Percentiles rank a stretch among this genome's conserved stretches.
phyloP scores from a whole-genome alignment of 1,139 yeast species.

The Kodamaea anthophila region DNA sequence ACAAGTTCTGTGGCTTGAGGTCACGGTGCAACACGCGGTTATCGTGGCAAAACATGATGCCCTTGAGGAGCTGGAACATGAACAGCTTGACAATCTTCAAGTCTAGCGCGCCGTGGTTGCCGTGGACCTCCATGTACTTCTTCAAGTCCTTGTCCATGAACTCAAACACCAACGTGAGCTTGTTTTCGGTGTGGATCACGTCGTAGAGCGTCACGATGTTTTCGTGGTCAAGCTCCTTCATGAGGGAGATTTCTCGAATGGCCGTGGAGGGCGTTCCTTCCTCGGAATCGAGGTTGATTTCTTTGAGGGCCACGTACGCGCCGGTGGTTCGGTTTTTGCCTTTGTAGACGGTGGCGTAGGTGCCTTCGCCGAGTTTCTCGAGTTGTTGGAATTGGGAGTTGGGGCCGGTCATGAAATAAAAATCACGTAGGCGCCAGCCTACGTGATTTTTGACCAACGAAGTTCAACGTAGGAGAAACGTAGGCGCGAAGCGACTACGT shows the following conservation, averaged over 20 bases:
- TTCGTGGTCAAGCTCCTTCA: slow-evolving; percentile 94
- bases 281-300: slow-evolving; percentile 88
- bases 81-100: slow-evolving; percentile 77
- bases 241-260: slow-evolving; percentile 88
- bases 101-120: slow-evolving; percentile 77
- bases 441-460: slow-evolving; percentile 12
- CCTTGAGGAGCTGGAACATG: slow-evolving; percentile 87
- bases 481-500: too few relatives aligned
- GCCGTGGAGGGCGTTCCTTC: slow-evolving; percentile 99
- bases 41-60: slow-evolving; percentile 92
- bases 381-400: slow-evolving; percentile 44
- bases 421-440: too few relatives aligned
- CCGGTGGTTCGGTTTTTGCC: slow-evolving; percentile 92
- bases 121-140: slow-evolving; percentile 87
- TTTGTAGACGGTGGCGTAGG: slow-evolving; percentile 96
- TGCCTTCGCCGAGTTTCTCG: slow-evolving; percentile 95
- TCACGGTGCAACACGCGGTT: slow-evolving; percentile 93
- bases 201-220: slow-evolving; percentile 91
- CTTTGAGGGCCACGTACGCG: slow-evolving; percentile 88
- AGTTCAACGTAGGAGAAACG: too few relatives aligned
- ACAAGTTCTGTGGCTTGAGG: slow-evolving; percentile 87
- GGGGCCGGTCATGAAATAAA: slow-evolving; percentile 3
- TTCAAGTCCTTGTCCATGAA: slow-evolving; percentile 91
- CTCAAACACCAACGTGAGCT: slow-evolving; percentile 87
- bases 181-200: slow-evolving; percentile 95